Conservation (phyloP, 192 early-diverging fungal genomes). For the Podila horticola region DNA sequence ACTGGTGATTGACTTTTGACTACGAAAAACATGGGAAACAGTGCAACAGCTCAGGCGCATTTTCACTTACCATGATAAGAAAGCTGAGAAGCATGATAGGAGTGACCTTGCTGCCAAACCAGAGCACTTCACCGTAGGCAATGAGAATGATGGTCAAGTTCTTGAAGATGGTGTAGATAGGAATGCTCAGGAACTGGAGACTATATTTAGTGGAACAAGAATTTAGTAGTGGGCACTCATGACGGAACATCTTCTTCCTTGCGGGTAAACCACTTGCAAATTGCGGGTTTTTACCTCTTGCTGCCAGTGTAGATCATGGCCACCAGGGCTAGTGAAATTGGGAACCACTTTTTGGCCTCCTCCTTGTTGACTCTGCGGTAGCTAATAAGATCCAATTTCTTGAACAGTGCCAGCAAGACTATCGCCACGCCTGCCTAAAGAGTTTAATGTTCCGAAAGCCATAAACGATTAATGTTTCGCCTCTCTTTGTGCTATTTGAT, state of each 20-base stretch:
- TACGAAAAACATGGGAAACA: background rate
- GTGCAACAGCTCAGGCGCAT: no score
- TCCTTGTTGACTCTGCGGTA: slow-evolving; percentile 71
- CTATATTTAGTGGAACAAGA: slow-evolving; percentile 12
- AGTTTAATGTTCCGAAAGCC: background rate
- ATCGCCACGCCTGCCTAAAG: slow-evolving; percentile 60
- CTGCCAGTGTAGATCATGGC: slow-evolving; percentile 98
- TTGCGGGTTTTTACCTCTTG: slow-evolving; percentile 67
- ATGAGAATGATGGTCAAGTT: slow-evolving; percentile 98
- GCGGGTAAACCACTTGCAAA: background rate
- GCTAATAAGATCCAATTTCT: slow-evolving; percentile 64
- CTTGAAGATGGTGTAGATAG: slow-evolving; percentile 98
- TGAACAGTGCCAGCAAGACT: slow-evolving; percentile 62
- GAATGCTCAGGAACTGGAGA: slow-evolving; percentile 91
- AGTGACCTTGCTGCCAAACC: slow-evolving; percentile 86
- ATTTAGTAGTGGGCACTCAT: background rate
- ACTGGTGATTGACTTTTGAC: background rate
- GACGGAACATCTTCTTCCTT: no score
- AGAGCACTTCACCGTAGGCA: slow-evolving; percentile 90
- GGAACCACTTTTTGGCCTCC: slow-evolving; percentile 83
- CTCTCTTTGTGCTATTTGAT: background rate
- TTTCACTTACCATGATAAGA: slow-evolving; percentile 72
- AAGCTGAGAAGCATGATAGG: slow-evolving; percentile 86
- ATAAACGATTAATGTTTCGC: background rate
- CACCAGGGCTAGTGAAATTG: slow-evolving; percentile 85